Conservation (phyloP, 2,329 filamentous ascomycete genomes). For the Verticillium nubilum region DNA sequence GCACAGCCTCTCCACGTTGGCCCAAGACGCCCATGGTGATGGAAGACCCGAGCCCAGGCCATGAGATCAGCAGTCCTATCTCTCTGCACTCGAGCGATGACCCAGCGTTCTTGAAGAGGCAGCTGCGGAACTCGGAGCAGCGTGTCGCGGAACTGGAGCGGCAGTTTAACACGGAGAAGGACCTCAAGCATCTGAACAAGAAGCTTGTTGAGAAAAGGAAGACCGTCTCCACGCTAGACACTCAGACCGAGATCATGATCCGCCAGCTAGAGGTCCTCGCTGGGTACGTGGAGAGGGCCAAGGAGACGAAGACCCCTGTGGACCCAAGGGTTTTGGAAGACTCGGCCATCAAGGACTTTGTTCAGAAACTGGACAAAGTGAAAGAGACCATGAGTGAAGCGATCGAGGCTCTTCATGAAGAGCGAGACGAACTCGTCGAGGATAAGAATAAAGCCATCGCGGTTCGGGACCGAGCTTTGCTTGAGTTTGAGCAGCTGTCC, state of each 20-base stretch:
- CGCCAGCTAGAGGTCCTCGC: conserved; percentile 85
- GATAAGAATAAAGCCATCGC: conserved; percentile 78
- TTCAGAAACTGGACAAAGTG: conserved; percentile 63
- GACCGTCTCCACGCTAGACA: conserved; percentile 90
- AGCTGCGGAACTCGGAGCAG: conserved; percentile 76
- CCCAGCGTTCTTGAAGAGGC: conserved; percentile 61
- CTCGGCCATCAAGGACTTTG: conserved; percentile 84
- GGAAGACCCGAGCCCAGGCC: conserved; percentile 32
- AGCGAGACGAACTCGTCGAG: conserved; percentile 76
- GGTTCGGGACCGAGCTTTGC: conserved; percentile 85
- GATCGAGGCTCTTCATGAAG: conserved; percentile 58
- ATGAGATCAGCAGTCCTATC: conserved; percentile 69
- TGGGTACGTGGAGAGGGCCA: conserved; percentile 80
- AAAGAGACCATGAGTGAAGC: conserved; percentile 52
- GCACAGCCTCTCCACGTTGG: conserved; percentile 62
- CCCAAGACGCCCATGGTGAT: conserved; percentile 61
- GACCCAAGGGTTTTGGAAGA: conserved; percentile 81
- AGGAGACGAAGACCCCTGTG: conserved; percentile 73
- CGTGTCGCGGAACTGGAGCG: conserved; percentile 80
- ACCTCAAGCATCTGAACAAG: conserved; percentile 72
- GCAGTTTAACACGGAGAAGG: conserved; percentile 63
- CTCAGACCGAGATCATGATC: conserved; percentile 92
- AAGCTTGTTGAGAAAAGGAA: conserved; percentile 90
- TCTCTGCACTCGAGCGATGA: conserved; percentile 61
- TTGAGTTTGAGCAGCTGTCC: conserved; percentile 93